Base-by-base conservation (phyloP, 169 alveolate species). In the Plasmodium cynomolgi region DNA sequence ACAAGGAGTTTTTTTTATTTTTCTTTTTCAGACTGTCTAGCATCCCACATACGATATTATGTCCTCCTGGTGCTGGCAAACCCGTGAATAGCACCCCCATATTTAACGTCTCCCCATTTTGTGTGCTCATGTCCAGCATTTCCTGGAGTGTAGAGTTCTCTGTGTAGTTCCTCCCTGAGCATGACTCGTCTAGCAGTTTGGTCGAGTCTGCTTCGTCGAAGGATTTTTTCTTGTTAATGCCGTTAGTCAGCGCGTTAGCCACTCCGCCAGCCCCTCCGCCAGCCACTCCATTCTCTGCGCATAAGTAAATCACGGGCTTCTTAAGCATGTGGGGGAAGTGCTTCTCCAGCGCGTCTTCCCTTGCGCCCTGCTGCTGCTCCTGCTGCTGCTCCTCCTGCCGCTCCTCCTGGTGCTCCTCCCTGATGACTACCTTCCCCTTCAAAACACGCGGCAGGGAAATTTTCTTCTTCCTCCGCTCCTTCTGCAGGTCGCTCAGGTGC, bases 51-150 rank as follows among this genome's bases (percentile, higher is more conserved):
- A 99, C 97, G 39, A 99, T 99, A 93, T 99, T 99, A 95, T 99
- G 99, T 0, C 99, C 99, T 44, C 99, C 99, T 1, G 99, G 99
- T 23, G 99, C 99, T 93, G 98, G 98, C 13, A 99, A 99, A 31
- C 99, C 99, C 50, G 98, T 96, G n/a, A 99, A 97, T 6, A 99
- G 99, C 33, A 98, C 97, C 31, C 99, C 99, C 11, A 98, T 0
- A 33, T 86, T 74, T 77, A 75, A 20, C 23, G 31, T 86, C 8
- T 75, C 86, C n/a, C 68, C 86, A n/a, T 58, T 29, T 23, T 50
- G 9, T 7, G 29, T 54, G 68, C 71, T 54, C 33, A 77, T 54
- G 26, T 86, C 31, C 8, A 75, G 26, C 84, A 86, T 33, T 33
- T 86, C 93, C 81, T 71, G 77, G 7, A 54, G 15, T 11, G 81